Evolutionary conservation across 1,139 yeast species (phyloP).

Genomic region (Pichia terricola): DNA sequence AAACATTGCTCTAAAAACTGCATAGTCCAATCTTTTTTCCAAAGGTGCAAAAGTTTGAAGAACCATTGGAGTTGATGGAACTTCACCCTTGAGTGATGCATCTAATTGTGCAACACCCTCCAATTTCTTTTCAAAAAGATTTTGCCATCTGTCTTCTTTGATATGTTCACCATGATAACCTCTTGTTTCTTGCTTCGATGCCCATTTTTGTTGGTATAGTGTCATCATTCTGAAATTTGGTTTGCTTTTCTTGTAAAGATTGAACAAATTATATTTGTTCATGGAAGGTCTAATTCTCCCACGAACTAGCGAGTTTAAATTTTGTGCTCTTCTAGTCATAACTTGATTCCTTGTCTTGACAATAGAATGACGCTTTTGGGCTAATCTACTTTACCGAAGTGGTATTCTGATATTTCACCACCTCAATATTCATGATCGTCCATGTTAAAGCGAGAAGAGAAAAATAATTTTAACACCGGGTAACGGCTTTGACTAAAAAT

Average conservation of each 20-base stretch:
- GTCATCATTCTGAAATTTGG: slow-evolving; percentile 29
- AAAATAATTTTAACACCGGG: no score
- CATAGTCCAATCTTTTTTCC: slow-evolving; percentile 84
- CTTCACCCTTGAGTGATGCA: slow-evolving; percentile 58
- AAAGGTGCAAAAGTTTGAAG: slow-evolving; percentile 82
- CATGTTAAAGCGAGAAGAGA: no score
- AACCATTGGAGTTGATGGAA: slow-evolving; percentile 66
- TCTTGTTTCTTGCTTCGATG: slow-evolving; percentile 84
- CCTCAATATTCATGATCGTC: no score
- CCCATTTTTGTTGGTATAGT: slow-evolving; percentile 85
- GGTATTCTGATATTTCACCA: no score
- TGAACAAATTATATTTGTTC: slow-evolving; percentile 88
- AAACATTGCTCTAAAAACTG: slow-evolving; percentile 84
- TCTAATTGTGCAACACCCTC: slow-evolving; percentile 81
- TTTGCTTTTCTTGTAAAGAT: slow-evolving; percentile 60
- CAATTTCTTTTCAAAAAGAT: slow-evolving; percentile 60
- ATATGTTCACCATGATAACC: slow-evolving; percentile 93
- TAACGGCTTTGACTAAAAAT: no score
- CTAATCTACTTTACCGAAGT: no score
- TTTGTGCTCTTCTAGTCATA: slow-evolving; percentile 23
- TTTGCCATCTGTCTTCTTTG: slow-evolving; percentile 75
- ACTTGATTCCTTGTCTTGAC: neutral
- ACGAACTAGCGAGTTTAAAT: slow-evolving; percentile 22
- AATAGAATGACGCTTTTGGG: neutral
- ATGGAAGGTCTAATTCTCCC: slow-evolving; percentile 73